Evolutionary conservation across 306 rosid species (phyloP).

Genomic region (Cucurbita pepo): DNA sequence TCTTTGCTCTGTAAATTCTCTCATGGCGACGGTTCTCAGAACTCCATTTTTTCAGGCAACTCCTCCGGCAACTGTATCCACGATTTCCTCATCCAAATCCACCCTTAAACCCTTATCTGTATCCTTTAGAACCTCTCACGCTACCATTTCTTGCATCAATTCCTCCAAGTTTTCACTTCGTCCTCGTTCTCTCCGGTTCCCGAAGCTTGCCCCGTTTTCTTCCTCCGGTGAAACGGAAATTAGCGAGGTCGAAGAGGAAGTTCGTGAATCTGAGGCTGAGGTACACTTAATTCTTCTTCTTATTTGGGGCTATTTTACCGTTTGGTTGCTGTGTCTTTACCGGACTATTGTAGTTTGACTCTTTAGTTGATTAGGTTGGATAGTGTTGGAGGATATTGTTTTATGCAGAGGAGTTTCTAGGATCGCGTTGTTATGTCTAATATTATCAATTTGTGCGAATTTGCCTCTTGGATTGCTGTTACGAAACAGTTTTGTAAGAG

Average conservation of each 20-base stretch:
- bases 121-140: neutral
- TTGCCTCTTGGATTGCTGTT: neutral
- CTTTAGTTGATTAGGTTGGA: neutral
- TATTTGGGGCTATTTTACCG: neutral
- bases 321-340: neutral
- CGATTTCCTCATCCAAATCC: neutral
- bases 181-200: constrained; percentile 4
- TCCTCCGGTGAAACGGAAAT: constrained; percentile 8
- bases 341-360: neutral
- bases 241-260: constrained; percentile 3
- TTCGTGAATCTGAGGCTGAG: constrained; percentile 8
- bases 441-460: neutral
- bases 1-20: neutral
- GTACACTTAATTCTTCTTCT: neutral
- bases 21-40: constrained; percentile 6
- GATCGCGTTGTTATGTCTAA: neutral
- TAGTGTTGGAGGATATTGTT: neutral
- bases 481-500: neutral
- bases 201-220: neutral
- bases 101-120: neutral
- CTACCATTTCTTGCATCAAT: neutral
- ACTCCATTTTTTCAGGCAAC: constrained; percentile 11
- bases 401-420: neutral
- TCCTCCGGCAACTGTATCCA: neutral
- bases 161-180: neutral